Evolutionary conservation across 2,329 filamentous ascomycete genomes (phyloP), one percentile per base, ranked within the genome.

Genomic region (Pyrenophora graminea): DNA sequence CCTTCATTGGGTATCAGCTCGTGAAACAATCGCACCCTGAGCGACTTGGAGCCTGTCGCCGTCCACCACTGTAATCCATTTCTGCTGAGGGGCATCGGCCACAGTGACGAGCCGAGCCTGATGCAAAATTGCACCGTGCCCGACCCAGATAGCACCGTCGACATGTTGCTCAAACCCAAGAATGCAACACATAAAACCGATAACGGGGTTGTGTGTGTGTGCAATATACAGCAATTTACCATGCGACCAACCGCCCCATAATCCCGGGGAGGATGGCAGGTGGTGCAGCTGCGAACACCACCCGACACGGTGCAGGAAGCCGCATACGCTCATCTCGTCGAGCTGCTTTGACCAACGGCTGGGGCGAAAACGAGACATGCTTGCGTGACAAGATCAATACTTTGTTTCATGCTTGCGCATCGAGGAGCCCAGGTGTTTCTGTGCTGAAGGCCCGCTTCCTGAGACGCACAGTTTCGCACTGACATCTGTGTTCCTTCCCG

Each of bases 91-190:
- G 17, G 23, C 19, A 21, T 21, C 5, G 19, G 19, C 3, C 10
- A 25, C 40, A 21, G 36, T 31, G 34, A 30, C 19, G 39, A 45
- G 41, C 25, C 13, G 13, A 9, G 39, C 30, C 31, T 39, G 32
- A 31, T 31, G 44, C 41, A 49, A 44, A 38, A 46, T 33, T 56
- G 54, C 52, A 53, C 47, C 40, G 45, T 56, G 51, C 50, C 17
- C 45, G 42, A 45, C 45, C 47, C 51, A 57, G 31, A 21, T 37
- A 48, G 39, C 21, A 31, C 43, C 32, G 19, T 45, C 34, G 25
- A n/a, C 39, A 30, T 43, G 37, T 37, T 32, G 27, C 32, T 37
- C 25, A n/a, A 19, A 44, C 21, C 32, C 25, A 39, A 30, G 27
- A 55, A 47, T 48, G 18, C 47, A 55, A 34, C 25, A 23, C 44